A percentile compares a stretch with the other conserved stretches of the same genome.
phyloP scores from a whole-genome alignment of 2,329 filamentous ascomycete species.

The Colletotrichum spinosum region DNA sequence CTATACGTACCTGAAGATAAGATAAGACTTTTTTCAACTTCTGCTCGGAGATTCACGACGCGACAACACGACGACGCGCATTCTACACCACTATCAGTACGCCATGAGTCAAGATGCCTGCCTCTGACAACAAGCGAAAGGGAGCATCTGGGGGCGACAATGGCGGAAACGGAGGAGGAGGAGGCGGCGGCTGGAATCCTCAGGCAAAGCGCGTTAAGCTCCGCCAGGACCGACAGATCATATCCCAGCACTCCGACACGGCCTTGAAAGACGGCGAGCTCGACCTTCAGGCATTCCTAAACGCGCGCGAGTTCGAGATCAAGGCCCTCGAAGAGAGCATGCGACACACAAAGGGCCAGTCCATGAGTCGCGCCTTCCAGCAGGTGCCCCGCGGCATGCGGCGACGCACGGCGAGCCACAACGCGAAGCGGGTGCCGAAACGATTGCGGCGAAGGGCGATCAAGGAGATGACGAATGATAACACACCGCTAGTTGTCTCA shows the following conservation, averaged over 20 bases:
- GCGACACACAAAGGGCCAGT: constrained; percentile 73
- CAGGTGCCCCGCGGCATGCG: constrained; percentile 87
- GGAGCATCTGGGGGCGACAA: constrained; percentile 37
- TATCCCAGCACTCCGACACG: constrained; percentile 61
- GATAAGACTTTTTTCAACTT: constrained; percentile 36
- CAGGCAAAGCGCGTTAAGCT: constrained; percentile 59
- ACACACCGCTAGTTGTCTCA: constrained; percentile 82
- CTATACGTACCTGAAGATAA: constrained; percentile 16
- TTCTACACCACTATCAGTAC: constrained; percentile 7
- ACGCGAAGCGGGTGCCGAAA: constrained; percentile 89
- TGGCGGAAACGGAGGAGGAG: constrained; percentile 38
- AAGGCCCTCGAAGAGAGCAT: constrained; percentile 86
- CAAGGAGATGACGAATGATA: constrained; percentile 86
- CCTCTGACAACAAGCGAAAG: constrained; percentile 44
- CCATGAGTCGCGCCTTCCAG: constrained; percentile 84
- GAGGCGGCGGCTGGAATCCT: constrained; percentile 37
- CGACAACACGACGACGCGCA: constrained; percentile 16
- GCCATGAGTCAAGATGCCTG: constrained; percentile 35
- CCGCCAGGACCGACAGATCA: constrained; percentile 61
- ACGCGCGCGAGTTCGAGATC: constrained; percentile 90
- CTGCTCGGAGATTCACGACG: constrained; percentile 11
- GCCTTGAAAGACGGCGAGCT: constrained; percentile 79
- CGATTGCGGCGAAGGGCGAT: constrained; percentile 77
- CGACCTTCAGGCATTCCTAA: constrained; percentile 86
- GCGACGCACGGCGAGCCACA: constrained; percentile 92